Conservation (phyloP, 2,329 filamentous ascomycete species). For the Diaporthe ilicicola region DNA sequence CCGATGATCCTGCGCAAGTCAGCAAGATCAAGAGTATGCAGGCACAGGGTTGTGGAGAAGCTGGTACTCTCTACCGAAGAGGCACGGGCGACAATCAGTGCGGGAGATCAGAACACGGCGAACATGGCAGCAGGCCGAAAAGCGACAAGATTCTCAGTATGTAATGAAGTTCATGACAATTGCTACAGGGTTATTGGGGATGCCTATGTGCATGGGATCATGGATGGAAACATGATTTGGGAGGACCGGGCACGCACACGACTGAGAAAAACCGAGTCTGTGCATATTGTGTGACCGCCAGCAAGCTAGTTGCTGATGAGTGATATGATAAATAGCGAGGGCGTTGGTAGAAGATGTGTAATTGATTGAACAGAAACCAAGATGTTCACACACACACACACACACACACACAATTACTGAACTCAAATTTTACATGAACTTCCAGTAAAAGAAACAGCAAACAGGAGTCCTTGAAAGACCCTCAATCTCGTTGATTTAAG, state of each 20-base stretch:
- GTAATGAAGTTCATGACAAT: not conserved
- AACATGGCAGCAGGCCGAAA: not conserved
- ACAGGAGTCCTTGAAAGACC: too few relatives aligned
- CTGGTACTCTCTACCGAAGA: not conserved
- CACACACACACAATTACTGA: too few relatives aligned
- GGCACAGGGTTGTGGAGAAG: not conserved
- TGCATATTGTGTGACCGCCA: not conserved
- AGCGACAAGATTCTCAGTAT: not conserved
- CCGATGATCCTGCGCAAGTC: not conserved
- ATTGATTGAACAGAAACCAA: not conserved
- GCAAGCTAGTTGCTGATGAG: not conserved
- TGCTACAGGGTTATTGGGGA: conserved; percentile 16
- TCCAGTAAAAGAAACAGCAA: too few relatives aligned
- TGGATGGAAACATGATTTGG: conserved; percentile 11
- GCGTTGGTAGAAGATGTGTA: not conserved
- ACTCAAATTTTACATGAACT: too few relatives aligned
- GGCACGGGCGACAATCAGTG: not conserved
- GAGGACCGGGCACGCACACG: not conserved
- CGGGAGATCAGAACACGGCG: not conserved
- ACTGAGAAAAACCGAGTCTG: not conserved
- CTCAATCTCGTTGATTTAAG: too few relatives aligned
- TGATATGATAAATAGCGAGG: not conserved
- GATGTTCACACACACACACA: too few relatives aligned
- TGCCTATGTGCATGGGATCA: not conserved
- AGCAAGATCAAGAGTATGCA: not conserved